Base-by-base conservation (phyloP, 139 green algal species). In the Coelastrella sp. region DNA sequence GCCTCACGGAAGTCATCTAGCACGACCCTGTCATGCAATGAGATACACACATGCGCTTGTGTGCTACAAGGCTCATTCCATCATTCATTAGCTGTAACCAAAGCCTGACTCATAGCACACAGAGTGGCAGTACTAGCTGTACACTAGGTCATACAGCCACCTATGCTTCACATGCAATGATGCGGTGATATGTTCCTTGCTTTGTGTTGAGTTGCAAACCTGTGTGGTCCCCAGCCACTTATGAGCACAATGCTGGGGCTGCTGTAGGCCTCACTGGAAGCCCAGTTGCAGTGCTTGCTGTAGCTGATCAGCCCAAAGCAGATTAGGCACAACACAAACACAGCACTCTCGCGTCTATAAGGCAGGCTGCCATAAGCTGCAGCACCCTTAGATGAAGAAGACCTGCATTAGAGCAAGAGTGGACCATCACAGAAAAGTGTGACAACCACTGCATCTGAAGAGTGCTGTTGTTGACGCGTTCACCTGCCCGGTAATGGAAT, bases 161-260 rank as follows among this genome's bases (percentile, higher is more conserved):
- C n/a, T n/a, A n/a, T n/a, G n/a, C n/a, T n/a, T n/a, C n/a, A n/a
- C n/a, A n/a, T n/a, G n/a, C n/a, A n/a, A n/a, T n/a, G n/a, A n/a
- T n/a, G n/a, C n/a, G n/a, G n/a, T n/a, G n/a, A n/a, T n/a, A n/a
- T n/a, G n/a, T n/a, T n/a, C n/a, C n/a, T n/a, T n/a, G n/a, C n/a
- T n/a, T n/a, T n/a, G n/a, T n/a, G n/a, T n/a, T 57, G 11, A 57
- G 45, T 13, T 27, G 21, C 38, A 2, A 23, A 89, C 89, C 91
- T 98, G 94, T 85, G 40, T 7, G 62, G 48, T 23, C 80, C 80
- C 48, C 48, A 80, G 4, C 80, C 80, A 8, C 34, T 63, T 25
- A 86, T 86, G 72, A 99, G 91, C 37, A 99, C 96, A 50, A 99
- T 98, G 76, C 95, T 98, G 9, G 96, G 96, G 4, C 95, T 94